A percentile compares a stretch with the other conserved stretches of the same genome.
Evolutionary conservation across 2,329 filamentous ascomycete species (phyloP).

Genomic region (Stromatinia cepivora): DNA sequence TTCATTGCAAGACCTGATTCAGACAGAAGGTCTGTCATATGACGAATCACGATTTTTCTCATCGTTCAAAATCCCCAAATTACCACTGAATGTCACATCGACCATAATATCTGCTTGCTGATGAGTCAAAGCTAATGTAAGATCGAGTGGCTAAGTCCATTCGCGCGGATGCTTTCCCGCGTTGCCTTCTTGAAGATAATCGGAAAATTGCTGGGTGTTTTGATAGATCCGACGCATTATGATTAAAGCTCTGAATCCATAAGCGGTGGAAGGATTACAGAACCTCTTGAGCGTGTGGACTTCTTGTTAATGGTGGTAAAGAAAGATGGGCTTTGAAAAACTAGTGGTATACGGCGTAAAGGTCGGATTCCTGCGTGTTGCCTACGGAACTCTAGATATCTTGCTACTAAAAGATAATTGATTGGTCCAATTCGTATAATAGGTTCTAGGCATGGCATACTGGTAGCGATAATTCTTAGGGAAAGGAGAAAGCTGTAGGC

Average conservation of each 20-base stretch:
- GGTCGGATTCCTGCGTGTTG: slow-evolving; percentile 5
- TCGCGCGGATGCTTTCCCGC: neutral
- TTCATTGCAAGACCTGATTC: neutral
- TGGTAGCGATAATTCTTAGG: neutral
- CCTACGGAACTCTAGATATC: neutral
- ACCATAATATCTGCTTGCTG: slow-evolving; percentile 5
- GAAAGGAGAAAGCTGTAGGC: neutral
- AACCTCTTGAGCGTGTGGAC: neutral
- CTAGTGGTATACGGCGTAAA: slow-evolving; percentile 10
- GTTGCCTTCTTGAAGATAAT: neutral
- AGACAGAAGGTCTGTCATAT: neutral
- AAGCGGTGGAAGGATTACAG: neutral
- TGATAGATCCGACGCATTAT: neutral
- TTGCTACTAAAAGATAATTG: slow-evolving; percentile 1
- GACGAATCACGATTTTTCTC: slow-evolving; percentile 3
- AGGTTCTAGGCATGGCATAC: slow-evolving; percentile 45
- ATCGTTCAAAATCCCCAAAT: neutral
- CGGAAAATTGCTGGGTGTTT: neutral
- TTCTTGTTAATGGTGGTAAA: slow-evolving; percentile 5
- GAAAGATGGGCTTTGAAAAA: slow-evolving; percentile 13
- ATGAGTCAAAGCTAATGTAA: neutral
- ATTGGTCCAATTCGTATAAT: slow-evolving; percentile 55
- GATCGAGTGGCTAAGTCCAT: neutral
- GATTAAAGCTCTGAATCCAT: neutral
- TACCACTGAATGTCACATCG: neutral